A percentile compares a stretch with the other conserved stretches of the same genome.
These are phyloP conservation scores for Arachnopeziza araneosa DNA, from an alignment of 2,329 filamentous ascomycete genomes.

Conservation along the genomic window DNA sequence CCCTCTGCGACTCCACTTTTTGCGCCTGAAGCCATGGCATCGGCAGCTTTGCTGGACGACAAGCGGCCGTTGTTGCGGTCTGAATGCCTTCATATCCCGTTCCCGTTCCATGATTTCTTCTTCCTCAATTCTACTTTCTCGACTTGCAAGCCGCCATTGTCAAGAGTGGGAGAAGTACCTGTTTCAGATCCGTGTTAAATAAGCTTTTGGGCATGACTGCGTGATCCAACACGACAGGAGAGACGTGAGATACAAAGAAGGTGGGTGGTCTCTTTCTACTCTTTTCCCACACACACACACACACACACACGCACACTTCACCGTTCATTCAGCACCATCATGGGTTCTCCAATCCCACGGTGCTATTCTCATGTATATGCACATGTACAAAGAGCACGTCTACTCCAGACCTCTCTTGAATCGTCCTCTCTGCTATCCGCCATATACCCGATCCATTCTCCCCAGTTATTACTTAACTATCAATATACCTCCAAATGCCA, in stretches of 20 bases:
- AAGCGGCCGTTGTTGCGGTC: slow-evolving; percentile 13
- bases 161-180: background rate
- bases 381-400: slow-evolving; percentile 10
- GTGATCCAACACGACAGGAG: slow-evolving; percentile 17
- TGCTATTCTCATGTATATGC: background rate
- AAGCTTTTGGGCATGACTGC: slow-evolving; percentile 4
- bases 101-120: slow-evolving; percentile 16
- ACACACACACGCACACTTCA: slow-evolving; percentile 9
- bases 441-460: background rate
- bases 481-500: slow-evolving; percentile 11
- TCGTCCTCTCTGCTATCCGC: slow-evolving; percentile 5
- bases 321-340: slow-evolving; percentile 17
- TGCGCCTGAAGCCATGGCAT: background rate
- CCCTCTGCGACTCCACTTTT: slow-evolving; percentile 5
- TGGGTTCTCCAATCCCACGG: slow-evolving; percentile 14
- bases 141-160: background rate
- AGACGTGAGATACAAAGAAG: slow-evolving; percentile 6
- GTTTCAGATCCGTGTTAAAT: background rate
- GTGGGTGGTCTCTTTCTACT: slow-evolving; percentile 16
- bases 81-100: slow-evolving; percentile 21
- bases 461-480: slow-evolving; percentile 1
- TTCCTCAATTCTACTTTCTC: slow-evolving; percentile 1
- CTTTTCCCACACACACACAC: background rate
- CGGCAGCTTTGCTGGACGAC: slow-evolving; percentile 3
- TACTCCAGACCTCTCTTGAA: slow-evolving; percentile 12